Evolutionary conservation across 768 basidiomycete species (phyloP).

Genomic region (Trametes villosa): DNA sequence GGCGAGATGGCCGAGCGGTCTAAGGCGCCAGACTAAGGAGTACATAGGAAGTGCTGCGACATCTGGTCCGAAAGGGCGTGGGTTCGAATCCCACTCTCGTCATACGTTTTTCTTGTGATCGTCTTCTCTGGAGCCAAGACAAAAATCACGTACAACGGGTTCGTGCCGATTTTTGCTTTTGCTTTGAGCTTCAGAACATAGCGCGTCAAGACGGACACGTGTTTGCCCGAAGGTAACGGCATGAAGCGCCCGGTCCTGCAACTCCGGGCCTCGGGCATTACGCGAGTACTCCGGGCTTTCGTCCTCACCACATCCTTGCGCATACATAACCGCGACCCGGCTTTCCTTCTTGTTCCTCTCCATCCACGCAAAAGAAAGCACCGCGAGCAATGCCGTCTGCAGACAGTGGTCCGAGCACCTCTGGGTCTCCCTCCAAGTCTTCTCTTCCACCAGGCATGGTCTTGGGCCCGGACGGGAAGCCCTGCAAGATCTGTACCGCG

Average conservation of each 20-base stretch:
- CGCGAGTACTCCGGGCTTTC: not conserved
- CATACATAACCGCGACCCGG: too few species aligned
- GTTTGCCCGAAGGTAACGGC: too few species aligned
- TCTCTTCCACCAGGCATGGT: slow-evolving; percentile 79
- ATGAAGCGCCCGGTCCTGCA: not conserved
- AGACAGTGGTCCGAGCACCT: not conserved
- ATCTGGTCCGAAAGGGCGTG: slow-evolving; percentile 53
- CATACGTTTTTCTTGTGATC: too few species aligned
- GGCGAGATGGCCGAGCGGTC: slow-evolving; percentile 85
- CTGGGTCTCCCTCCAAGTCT: slow-evolving; percentile 5
- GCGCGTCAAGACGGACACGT: too few species aligned
- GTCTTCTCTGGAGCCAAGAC: too few species aligned
- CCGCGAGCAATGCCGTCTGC: not conserved
- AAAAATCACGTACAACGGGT: too few species aligned
- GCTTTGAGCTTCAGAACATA: too few species aligned
- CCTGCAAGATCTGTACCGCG: slow-evolving; percentile 90
- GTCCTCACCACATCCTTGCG: not conserved
- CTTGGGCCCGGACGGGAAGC: slow-evolving; percentile 91
- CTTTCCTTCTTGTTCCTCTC: too few species aligned
- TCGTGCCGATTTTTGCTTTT: too few species aligned
- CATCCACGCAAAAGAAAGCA: too few species aligned
- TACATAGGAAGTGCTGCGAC: too few species aligned
- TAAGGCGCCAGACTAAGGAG: slow-evolving; percentile 78
- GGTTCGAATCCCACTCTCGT: slow-evolving; percentile 54
- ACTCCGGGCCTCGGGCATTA: not conserved